Evolutionary conservation across 2,329 filamentous ascomycete genomes (phyloP), one percentile per base, ranked within the genome.

Genomic region (Myriosclerotinia scirpicola): DNA sequence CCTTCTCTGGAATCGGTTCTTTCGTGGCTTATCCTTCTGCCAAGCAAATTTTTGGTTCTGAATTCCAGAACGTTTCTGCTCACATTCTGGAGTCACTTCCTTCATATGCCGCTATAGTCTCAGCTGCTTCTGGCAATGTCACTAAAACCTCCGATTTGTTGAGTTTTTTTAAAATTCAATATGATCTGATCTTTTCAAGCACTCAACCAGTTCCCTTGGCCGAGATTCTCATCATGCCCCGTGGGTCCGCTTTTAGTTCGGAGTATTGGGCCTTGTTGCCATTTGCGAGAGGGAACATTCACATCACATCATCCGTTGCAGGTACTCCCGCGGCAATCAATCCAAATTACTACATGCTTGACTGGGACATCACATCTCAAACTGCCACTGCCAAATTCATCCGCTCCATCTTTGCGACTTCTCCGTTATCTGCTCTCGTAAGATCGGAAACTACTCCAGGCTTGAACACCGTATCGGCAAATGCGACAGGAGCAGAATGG

Each of bases 231-330:
- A 84, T 87, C 69, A 72, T 72, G 5, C 76, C 77, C 4, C 63
- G 77, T 0, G 75, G 80, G 30, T 70, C 78, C 8, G 71, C 74
- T 8, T 63, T 44, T 22, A 40, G 22, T 11, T 34, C 60, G 0
- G 63, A 69, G 38, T 70, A 66, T 26, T 68, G 64, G 54, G 48
- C 68, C 2, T 75, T 83, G 60, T 81, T 81, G 59, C 76, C 86
- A 0, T 83, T 85, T 73, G 83, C 83, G 2, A 81, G 84, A 0
- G 86, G 86, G 2, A 79, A 79, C 48, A 81, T 85, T 56, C 86
- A 88, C 76, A 84, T 87, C 69, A 72, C 73, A 5, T 76, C 77
- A 2, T 62, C 77, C 0, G 75, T 80, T 30, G 70, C 78, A 12
- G 71, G 74, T 6, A 77, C 77, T 2, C 69, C 75, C 11, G 79